Evolutionary conservation across 495 filamentous ascomycete genomes (phyloP).

Genomic region (Aspergillus carlsbadensis): DNA sequence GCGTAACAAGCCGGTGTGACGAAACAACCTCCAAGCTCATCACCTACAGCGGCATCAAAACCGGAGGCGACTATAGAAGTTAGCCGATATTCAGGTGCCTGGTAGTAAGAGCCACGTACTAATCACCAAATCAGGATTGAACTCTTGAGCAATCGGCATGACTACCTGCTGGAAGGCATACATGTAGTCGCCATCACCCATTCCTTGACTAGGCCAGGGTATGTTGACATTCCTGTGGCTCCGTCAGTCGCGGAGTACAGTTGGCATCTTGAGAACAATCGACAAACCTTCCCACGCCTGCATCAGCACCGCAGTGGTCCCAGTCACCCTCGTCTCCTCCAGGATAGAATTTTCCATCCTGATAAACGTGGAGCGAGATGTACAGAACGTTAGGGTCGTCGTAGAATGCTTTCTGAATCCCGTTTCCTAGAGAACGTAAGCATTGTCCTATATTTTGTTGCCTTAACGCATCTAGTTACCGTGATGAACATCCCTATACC

Average conservation of each 20-base stretch:
- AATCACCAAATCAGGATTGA: constrained; percentile 92
- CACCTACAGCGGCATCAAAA: constrained; percentile 93
- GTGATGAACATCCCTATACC: constrained; percentile 61
- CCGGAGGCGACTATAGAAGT: constrained; percentile 72
- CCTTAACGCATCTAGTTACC: constrained; percentile 33
- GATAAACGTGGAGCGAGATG: constrained; percentile 91
- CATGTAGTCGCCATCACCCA: constrained; percentile 97
- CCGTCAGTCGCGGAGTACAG: constrained; percentile 13
- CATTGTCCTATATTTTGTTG: not conserved
- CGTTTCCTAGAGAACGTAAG: constrained; percentile 66
- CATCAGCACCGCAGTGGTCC: constrained; percentile 70
- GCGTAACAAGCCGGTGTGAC: constrained; percentile 90
- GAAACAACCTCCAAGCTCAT: constrained; percentile 87
- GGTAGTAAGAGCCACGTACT: constrained; percentile 31
- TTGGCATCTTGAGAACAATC: not conserved
- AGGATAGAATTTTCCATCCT: constrained; percentile 83
- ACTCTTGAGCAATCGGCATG: constrained; percentile 95
- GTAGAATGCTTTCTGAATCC: constrained; percentile 95
- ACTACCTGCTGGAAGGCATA: constrained; percentile 93
- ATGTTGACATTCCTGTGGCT: constrained; percentile 82
- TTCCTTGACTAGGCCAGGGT: constrained; percentile 85
- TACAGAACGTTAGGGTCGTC: constrained; percentile 93
- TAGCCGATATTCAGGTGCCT: not conserved
- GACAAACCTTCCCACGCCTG: constrained; percentile 66
- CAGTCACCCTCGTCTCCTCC: constrained; percentile 70